phyloP scores from a whole-genome alignment of 2,329 filamentous ascomycete species.

The Myriosclerotinia scirpicola region DNA sequence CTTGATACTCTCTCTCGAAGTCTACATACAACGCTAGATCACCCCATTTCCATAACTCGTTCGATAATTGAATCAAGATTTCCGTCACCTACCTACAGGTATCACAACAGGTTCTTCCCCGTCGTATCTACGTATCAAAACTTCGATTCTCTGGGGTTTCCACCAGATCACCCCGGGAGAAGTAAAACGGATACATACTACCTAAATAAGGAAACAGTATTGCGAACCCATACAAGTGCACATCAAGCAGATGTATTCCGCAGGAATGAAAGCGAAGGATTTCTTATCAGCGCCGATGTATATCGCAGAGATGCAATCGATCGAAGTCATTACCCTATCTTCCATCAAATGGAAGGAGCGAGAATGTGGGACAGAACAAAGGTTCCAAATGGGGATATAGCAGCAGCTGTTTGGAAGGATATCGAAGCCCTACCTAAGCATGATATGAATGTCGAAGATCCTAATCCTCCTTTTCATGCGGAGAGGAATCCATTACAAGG shows the following conservation, averaged over 20 bases:
- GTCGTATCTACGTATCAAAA: conserved; percentile 85
- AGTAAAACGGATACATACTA: conserved; percentile 94
- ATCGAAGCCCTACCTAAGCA: conserved; percentile 71
- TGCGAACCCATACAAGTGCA: conserved; percentile 92
- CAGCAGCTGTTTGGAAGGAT: conserved; percentile 67
- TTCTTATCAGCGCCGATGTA: conserved; percentile 90
- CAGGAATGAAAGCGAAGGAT: conserved; percentile 71
- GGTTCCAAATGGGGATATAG: conserved; percentile 58
- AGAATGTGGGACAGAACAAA: conserved; percentile 77
- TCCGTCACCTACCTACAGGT: conserved; percentile 67
- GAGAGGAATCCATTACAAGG: conserved; percentile 81
- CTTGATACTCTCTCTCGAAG: conserved; percentile 70
- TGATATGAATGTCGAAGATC: conserved; percentile 76
- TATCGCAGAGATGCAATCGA: conserved; percentile 95
- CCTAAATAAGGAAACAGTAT: conserved; percentile 76
- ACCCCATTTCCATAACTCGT: conserved; percentile 87
- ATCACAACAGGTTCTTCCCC: conserved; percentile 77
- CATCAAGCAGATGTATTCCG: conserved; percentile 85
- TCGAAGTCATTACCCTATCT: conserved; percentile 91
- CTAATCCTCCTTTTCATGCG: conserved; percentile 73
- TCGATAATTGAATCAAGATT: conserved; percentile 92
- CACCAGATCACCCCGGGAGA: conserved; percentile 81
- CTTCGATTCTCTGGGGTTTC: conserved; percentile 96
- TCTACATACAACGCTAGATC: conserved; percentile 87
- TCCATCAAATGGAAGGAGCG: conserved; percentile 98